phyloP scores from a whole-genome alignment of 169 alveolate genomes.

The Eimeria praecox region DNA sequence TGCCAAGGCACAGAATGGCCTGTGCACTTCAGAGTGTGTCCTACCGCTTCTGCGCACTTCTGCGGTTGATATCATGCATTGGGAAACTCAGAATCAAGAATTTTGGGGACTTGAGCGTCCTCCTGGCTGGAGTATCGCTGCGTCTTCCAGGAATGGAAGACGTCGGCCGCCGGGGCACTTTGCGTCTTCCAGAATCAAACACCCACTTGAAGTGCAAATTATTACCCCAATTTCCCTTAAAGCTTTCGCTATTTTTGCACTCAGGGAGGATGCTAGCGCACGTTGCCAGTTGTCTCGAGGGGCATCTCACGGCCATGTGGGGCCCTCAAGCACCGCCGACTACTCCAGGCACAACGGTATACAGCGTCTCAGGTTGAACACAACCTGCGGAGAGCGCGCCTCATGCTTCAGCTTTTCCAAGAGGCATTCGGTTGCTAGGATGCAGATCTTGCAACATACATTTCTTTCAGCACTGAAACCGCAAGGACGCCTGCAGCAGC shows the following conservation, averaged over 20 bases:
- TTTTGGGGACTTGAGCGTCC: not conserved
- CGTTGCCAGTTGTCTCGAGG: not conserved
- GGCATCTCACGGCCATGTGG: not conserved
- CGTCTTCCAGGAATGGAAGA: not conserved
- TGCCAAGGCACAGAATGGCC: not conserved
- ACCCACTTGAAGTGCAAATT: not conserved
- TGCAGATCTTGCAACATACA: not conserved
- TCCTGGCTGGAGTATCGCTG: not conserved
- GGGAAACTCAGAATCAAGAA: not conserved
- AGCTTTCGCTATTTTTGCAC: not conserved
- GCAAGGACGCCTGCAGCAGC: not conserved
- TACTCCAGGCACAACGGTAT: not conserved
- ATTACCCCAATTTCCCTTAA: not conserved
- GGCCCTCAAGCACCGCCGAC: conserved; percentile 35
- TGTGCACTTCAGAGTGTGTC: not conserved
- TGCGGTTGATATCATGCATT: not conserved
- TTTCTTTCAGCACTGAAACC: not conserved
- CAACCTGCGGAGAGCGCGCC: not conserved
- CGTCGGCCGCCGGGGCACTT: not conserved
- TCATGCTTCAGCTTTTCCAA: not conserved
- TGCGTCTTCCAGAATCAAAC: not conserved
- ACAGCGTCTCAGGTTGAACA: not conserved
- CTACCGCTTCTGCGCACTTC: not conserved
- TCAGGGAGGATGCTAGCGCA: not conserved
- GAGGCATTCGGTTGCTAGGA: not conserved